A percentile compares a stretch with the other conserved stretches of the same genome.
phyloP scores from a whole-genome alignment of 2,329 filamentous ascomycete species.

The Fusarium anguioides region DNA sequence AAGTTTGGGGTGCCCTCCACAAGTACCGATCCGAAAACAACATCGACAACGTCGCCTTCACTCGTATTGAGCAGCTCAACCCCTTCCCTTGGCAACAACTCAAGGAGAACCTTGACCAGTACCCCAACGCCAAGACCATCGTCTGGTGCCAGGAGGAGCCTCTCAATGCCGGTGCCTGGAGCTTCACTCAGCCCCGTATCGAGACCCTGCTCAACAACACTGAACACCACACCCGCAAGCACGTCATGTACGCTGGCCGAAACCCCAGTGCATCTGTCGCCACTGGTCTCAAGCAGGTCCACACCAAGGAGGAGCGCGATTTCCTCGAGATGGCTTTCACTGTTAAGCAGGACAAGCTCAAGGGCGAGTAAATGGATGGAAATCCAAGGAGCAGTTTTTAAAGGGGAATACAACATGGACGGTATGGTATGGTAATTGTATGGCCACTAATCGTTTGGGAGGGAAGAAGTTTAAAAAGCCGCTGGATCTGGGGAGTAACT shows the following conservation, averaged over 20 bases:
- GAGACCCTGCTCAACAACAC: constrained; percentile 97
- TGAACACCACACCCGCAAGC: constrained; percentile 89
- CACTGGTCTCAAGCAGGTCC: constrained; percentile 87
- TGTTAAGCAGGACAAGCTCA: constrained; percentile 75
- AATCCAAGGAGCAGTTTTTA: constrained; percentile 4
- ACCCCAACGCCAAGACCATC: constrained; percentile 97
- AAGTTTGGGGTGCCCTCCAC: constrained; percentile 89
- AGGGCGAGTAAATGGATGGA: constrained; percentile 65
- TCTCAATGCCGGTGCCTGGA: constrained; percentile 96
- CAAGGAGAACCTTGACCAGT: constrained; percentile 94
- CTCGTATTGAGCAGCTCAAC: constrained; percentile 96
- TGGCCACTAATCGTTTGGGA: constrained; percentile 39
- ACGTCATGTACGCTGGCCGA: constrained; percentile 96
- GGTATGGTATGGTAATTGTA: constrained; percentile 29
- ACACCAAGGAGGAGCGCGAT: constrained; percentile 93
- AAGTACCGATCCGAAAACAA: constrained; percentile 91
- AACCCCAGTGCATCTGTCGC: constrained; percentile 94
- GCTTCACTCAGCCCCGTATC: constrained; percentile 95
- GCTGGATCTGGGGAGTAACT: constrained; percentile 40
- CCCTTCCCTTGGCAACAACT: constrained; percentile 99
- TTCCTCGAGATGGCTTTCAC: constrained; percentile 74
- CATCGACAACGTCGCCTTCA: constrained; percentile 91
- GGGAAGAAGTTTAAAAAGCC: constrained; percentile 38
- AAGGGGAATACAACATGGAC: constrained; percentile 22
- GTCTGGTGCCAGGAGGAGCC: constrained; percentile 99